A percentile compares a stretch with the other conserved stretches of the same genome.
Conservation (phyloP, 176 grass and related monocot species). For the Alopecurus myosuroides region DNA sequence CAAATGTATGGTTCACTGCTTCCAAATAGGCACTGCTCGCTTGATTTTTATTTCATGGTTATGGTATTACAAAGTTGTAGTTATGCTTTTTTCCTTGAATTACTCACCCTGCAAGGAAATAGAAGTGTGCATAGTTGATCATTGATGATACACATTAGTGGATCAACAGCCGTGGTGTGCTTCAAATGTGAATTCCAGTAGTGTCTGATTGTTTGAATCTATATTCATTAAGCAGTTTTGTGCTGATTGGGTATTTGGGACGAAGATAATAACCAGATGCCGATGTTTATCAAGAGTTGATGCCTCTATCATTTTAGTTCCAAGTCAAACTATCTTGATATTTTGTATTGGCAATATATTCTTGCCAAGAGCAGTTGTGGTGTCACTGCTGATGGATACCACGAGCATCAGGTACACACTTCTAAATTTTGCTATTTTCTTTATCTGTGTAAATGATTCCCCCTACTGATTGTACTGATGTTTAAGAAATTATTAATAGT, state of each 20-base stretch:
- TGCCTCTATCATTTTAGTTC: neutral
- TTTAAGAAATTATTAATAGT: too few relatives aligned
- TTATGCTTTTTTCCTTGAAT: too few relatives aligned
- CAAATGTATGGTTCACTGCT: too few relatives aligned
- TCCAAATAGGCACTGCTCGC: too few relatives aligned
- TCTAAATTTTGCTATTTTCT: neutral
- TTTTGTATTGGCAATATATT: neutral
- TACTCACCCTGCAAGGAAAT: too few relatives aligned
- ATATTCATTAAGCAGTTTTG: neutral
- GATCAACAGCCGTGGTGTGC: neutral
- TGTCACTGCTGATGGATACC: neutral
- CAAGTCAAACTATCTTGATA: neutral
- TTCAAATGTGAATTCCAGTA: neutral
- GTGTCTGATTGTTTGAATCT: neutral
- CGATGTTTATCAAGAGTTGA: neutral
- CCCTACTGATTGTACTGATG: too few relatives aligned
- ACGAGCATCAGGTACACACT: neutral
- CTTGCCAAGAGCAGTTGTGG: too few relatives aligned
- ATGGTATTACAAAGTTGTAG: too few relatives aligned
- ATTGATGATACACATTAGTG: too few relatives aligned
- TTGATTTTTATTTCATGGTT: too few relatives aligned
- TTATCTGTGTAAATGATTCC: too few relatives aligned
- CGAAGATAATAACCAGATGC: neutral
- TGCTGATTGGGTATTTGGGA: neutral
- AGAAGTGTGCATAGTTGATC: too few relatives aligned